Evolutionary conservation across 768 basidiomycete species (phyloP).

Genomic region (Boletus patriciae): DNA sequence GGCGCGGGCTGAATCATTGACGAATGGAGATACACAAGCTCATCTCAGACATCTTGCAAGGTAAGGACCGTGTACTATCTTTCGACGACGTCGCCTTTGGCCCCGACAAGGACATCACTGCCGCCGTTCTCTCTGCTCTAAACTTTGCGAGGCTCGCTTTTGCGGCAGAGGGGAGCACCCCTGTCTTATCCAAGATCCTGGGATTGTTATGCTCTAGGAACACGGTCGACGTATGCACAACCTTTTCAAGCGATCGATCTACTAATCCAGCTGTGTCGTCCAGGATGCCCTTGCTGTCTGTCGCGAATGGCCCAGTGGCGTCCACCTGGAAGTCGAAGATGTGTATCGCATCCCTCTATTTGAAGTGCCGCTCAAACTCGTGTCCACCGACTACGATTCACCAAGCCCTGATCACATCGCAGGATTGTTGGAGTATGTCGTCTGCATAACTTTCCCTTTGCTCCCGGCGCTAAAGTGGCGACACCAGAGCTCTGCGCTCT

Average conservation of each 20-base stretch:
- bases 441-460: background rate
- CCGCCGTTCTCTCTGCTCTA: constrained; percentile 57
- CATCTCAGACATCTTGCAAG: constrained; percentile 20
- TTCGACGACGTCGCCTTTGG: constrained; percentile 45
- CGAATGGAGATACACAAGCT: constrained; percentile 15
- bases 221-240: constrained; percentile 19
- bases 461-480: constrained; percentile 1
- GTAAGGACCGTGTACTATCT: constrained; percentile 40
- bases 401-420: constrained; percentile 37
- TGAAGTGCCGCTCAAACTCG: constrained; percentile 37
- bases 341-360: constrained; percentile 50
- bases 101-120: constrained; percentile 29
- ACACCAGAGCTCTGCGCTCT: constrained; percentile 25
- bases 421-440: constrained; percentile 20
- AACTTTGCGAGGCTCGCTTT: constrained; percentile 57
- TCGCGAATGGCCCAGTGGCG: constrained; percentile 43
- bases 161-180: background rate
- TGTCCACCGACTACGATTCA: constrained; percentile 36
- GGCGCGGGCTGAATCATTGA: background rate
- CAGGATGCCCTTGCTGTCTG: constrained; percentile 56
- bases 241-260: background rate
- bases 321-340: constrained; percentile 53
- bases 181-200: constrained; percentile 14
- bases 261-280: background rate
- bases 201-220: constrained; percentile 10